Percentiles rank a stretch among this genome's conserved stretches.
These are phyloP conservation scores for Colletotrichum sp. DNA, from an alignment of 2,329 filamentous ascomycete species.

Conservation along the genomic window DNA sequence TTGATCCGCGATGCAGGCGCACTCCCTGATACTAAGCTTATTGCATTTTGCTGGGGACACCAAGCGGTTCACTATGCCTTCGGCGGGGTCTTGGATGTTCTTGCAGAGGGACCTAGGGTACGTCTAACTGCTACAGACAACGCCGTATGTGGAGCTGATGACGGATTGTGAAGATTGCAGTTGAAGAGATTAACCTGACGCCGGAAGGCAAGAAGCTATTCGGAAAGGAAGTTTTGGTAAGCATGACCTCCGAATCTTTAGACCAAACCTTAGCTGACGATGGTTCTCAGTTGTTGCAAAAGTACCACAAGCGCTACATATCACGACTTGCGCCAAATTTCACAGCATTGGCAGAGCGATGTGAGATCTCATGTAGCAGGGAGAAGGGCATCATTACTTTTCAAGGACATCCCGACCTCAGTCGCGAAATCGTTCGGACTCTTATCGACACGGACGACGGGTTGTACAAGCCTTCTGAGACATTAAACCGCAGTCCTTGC, in stretches of 20 bases:
- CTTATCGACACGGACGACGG: neutral
- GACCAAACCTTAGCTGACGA: neutral
- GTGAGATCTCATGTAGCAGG: neutral
- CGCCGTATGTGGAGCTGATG: neutral
- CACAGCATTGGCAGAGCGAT: neutral
- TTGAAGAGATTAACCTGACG: neutral
- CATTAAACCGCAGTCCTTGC: neutral
- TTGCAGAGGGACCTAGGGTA: neutral
- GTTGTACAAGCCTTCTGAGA: neutral
- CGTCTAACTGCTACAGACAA: neutral
- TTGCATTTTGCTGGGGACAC: neutral
- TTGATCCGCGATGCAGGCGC: neutral
- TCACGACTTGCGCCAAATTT: accelerated
- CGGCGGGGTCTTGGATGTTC: neutral
- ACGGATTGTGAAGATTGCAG: neutral
- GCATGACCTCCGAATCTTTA: neutral
- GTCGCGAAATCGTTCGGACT: neutral
- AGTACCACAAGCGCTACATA: neutral
- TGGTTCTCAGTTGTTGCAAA: neutral
- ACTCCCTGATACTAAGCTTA: neutral
- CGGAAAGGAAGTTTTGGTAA: neutral
- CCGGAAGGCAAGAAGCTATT: neutral
- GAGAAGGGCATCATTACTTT: neutral
- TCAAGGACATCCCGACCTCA: neutral
- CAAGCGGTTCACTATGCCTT: neutral